These are phyloP conservation scores for Microstroma glucosiphilum DNA, from an alignment of 1,284 basidiomycete genomes.

Conservation along the genomic window DNA sequence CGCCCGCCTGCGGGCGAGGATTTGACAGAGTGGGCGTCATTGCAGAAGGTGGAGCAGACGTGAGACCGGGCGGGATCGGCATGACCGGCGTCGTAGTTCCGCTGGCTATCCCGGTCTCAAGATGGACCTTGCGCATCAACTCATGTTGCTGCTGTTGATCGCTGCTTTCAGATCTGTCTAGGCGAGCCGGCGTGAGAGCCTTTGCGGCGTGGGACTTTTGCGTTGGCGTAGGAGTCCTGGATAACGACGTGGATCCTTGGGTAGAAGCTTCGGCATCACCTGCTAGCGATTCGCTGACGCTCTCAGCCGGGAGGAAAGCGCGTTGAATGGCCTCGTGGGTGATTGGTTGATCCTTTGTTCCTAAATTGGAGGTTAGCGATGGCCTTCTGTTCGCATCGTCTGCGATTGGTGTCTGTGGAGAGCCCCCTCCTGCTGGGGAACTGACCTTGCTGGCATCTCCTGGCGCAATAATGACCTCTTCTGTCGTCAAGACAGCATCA, in stretches of 20 bases:
- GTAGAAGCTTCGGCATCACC: not conserved
- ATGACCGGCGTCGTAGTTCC: slow-evolving; percentile 6
- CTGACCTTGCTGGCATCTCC: slow-evolving; percentile 35
- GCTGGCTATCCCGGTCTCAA: slow-evolving; percentile 3
- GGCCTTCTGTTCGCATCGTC: slow-evolving; percentile 1
- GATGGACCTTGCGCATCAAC: not conserved
- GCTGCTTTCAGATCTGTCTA: not conserved
- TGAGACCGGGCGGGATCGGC: slow-evolving; percentile 3
- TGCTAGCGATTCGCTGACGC: too few relatives aligned
- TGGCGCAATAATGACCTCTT: slow-evolving; percentile 34
- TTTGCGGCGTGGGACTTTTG: slow-evolving; percentile 8
- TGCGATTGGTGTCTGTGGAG: not conserved
- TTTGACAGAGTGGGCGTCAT: not conserved
- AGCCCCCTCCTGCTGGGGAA: slow-evolving; percentile 19
- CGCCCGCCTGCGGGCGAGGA: too few relatives aligned
- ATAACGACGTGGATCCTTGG: not conserved
- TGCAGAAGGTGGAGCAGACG: slow-evolving; percentile 3
- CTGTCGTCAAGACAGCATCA: slow-evolving; percentile 30
- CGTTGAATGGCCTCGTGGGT: too few relatives aligned
- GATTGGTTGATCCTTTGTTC: not conserved
- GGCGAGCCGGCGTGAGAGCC: not conserved
- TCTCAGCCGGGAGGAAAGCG: too few relatives aligned
- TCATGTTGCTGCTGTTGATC: not conserved
- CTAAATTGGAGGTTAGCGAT: not conserved
- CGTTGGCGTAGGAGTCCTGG: slow-evolving; percentile 1